Evolutionary conservation across 2,329 filamentous ascomycete species (phyloP), one percentile per base, ranked within the genome.

Genomic region (Penicillium aurantiogriseum): DNA sequence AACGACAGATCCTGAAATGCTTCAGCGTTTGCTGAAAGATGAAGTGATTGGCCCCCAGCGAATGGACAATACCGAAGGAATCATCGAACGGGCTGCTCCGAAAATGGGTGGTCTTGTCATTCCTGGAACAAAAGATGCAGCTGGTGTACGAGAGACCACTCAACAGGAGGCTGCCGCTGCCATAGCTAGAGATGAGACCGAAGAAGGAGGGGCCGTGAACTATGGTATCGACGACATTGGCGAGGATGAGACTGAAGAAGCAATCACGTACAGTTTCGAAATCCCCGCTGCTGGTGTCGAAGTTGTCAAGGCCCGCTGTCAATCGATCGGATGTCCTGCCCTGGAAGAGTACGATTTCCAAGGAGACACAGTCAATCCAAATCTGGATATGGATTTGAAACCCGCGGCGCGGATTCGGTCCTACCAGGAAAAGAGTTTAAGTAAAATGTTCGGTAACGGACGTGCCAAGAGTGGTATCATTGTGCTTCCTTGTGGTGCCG

Each of bases 391-490:
- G 93, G 69, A 97, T 97, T 71, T 87, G 93, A 72, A 88, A 85
- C 79, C 65, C 2, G 63, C 65, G 13, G 65, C 65, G 4, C 48
- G 64, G 27, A 67, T 67, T 46, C 65, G 65, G 45, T 60, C 58
- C 27, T 99, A 99, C 67, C 94, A 99, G 73, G 94, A 99, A 75
- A 96, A 97, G 78, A 96, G 92, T 64, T 80, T 99, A 10, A 96
- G 91, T 79, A 99, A 99, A 76, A 99, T 99, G 94, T 99, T 99
- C 73, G 93, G 94, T 71, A 99, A 99, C 71, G 93, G 93, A 49
- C 88, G 94, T 76, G 94, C 94, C 15, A 94, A 96, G 79, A 97
- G 92, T 74, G 94, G 94, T 56, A 95, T 99, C 65, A 99, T 99
- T 58, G 94, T 99, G 55, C 77, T 99, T 66, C 94, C 94, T 19